Evolutionary conservation across 371 early-diverging fungal species (phyloP).

Genomic region (Rhizopus arrhizus): DNA sequence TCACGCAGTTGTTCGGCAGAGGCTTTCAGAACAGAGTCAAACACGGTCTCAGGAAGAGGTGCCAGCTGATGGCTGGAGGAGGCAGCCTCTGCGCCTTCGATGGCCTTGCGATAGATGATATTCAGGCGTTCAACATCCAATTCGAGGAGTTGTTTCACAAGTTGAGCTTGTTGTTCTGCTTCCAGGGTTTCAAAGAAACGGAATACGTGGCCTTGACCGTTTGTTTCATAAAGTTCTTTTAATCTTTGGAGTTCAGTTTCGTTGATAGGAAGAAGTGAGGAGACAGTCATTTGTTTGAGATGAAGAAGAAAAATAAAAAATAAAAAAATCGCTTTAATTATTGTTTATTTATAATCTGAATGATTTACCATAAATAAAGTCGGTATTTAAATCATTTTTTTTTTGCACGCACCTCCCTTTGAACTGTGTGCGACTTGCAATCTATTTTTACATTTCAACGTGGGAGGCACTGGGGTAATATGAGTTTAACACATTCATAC

Average conservation of each 20-base stretch:
- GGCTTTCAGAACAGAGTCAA: slow-evolving; percentile 74
- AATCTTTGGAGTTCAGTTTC: slow-evolving; percentile 51
- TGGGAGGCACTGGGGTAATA: too few relatives aligned
- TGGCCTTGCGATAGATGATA: slow-evolving; percentile 76
- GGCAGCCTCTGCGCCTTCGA: slow-evolving; percentile 52
- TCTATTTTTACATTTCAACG: background rate
- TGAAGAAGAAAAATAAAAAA: slow-evolving; percentile 12
- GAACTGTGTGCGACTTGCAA: background rate
- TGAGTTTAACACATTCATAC: too few relatives aligned
- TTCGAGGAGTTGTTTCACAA: slow-evolving; percentile 67
- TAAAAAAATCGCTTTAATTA: slow-evolving; percentile 1
- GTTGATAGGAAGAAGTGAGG: slow-evolving; percentile 27
- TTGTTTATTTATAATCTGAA: slow-evolving; percentile 28
- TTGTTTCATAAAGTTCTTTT: slow-evolving; percentile 66
- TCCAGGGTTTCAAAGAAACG: slow-evolving; percentile 73
- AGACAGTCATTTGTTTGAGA: slow-evolving; percentile 28
- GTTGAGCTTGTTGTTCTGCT: slow-evolving; percentile 54
- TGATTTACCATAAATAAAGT: slow-evolving; percentile 9
- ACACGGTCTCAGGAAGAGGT: slow-evolving; percentile 77
- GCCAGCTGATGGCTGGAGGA: slow-evolving; percentile 53
- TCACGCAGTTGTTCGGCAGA: slow-evolving; percentile 56
- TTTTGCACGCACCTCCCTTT: background rate
- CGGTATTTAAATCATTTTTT: slow-evolving; percentile 6
- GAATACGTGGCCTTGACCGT: slow-evolving; percentile 92
- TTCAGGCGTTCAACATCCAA: slow-evolving; percentile 84